Evolutionary conservation across 352 stramenopile species (phyloP).

Genomic region (Phytophthora podocarpi): DNA sequence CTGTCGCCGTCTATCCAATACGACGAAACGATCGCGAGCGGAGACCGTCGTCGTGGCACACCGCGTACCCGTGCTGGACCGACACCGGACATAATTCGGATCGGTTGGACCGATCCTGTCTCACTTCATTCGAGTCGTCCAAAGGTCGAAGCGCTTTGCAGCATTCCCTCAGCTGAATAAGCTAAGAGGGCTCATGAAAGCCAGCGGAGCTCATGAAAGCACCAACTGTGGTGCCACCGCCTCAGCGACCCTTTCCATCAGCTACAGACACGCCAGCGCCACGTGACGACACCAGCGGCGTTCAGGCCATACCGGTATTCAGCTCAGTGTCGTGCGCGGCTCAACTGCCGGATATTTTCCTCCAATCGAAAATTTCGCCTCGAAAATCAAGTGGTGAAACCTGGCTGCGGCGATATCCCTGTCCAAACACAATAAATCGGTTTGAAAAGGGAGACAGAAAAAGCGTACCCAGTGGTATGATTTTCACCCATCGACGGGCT

Average conservation of each 20-base stretch:
- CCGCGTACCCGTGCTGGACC: too few relatives aligned
- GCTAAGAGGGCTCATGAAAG: too few relatives aligned
- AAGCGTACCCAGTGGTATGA: background rate
- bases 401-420: background rate
- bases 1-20: too few relatives aligned
- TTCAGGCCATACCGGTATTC: slow-evolving; percentile 28
- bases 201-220: background rate
- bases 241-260: too few relatives aligned
- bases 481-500: background rate
- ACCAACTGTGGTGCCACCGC: too few relatives aligned
- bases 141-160: too few relatives aligned
- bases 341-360: slow-evolving; percentile 30
- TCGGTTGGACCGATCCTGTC: slow-evolving; percentile 19
- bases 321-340: slow-evolving; percentile 1
- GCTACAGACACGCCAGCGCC: too few relatives aligned
- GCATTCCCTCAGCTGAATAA: too few relatives aligned
- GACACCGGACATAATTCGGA: slow-evolving; percentile 19
- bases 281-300: too few relatives aligned
- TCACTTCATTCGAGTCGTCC: slow-evolving; percentile 4
- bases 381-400: slow-evolving; percentile 39
- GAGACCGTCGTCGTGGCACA: too few relatives aligned
- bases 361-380: slow-evolving; percentile 21
- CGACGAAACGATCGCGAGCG: too few relatives aligned
- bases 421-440: background rate
- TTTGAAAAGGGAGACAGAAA: background rate